Conservation (phyloP, 495 filamentous ascomycete species). For the Pyronema domesticum region DNA sequence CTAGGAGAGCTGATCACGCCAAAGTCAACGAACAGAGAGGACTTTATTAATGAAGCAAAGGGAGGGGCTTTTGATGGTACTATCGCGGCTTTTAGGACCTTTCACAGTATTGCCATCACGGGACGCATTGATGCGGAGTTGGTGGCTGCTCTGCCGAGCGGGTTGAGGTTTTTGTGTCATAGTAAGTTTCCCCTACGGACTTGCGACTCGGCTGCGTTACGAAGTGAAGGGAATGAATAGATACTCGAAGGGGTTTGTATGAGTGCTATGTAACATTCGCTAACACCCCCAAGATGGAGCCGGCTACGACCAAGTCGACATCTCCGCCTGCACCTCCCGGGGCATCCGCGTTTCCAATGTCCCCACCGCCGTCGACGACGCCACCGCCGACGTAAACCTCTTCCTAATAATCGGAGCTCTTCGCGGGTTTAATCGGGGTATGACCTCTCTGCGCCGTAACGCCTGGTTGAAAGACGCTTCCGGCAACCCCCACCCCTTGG, state of each 20-base stretch:
- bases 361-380: constrained; percentile 63
- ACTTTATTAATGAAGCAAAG: constrained; percentile 58
- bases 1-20: constrained; percentile 36
- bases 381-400: constrained; percentile 60
- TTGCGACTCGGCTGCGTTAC: constrained; percentile 2
- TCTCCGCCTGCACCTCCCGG: constrained; percentile 48
- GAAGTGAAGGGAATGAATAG: no score
- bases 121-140: constrained; percentile 52
- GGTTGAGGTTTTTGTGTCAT: constrained; percentile 36
- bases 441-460: constrained; percentile 42
- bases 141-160: constrained; percentile 38
- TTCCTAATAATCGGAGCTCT: constrained; percentile 65
- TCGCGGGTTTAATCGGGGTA: constrained; percentile 47
- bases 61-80: constrained; percentile 51
- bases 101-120: constrained; percentile 46
- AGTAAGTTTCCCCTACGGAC: no score
- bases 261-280: no score
- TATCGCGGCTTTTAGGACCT: constrained; percentile 58
- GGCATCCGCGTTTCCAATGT: constrained; percentile 58
- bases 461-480: constrained; percentile 37
- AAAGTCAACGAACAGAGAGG: constrained; percentile 35
- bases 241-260: no score
- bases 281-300: constrained; percentile 27
- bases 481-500: constrained; percentile 28
- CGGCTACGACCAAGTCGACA: constrained; percentile 66